Conservation (phyloP, 2,329 filamentous ascomycete genomes). For the Conoideocrella luteorostrata region DNA sequence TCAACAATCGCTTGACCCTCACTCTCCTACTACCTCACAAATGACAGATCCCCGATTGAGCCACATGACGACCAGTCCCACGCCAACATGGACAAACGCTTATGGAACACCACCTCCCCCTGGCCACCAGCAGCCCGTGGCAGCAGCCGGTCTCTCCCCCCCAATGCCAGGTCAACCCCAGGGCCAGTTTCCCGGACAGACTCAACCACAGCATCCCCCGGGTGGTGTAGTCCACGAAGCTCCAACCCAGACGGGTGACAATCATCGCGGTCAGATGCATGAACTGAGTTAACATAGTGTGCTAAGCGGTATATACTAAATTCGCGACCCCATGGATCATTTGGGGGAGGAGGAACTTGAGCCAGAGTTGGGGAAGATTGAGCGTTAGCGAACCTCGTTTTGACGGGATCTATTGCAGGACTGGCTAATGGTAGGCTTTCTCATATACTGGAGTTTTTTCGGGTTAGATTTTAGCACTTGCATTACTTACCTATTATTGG, state of each 20-base stretch:
- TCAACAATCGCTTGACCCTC: slow-evolving; percentile 9
- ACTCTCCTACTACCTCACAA: slow-evolving; percentile 11
- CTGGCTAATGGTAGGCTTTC: no score
- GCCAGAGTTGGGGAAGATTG: no score
- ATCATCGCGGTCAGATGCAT: slow-evolving; percentile 33
- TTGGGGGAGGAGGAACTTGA: no score
- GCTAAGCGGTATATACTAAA: background rate
- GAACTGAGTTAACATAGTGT: slow-evolving; percentile 25
- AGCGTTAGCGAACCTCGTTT: background rate
- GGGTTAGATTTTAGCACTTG: slow-evolving; percentile 8
- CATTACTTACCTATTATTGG: no score
- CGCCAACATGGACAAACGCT: slow-evolving; percentile 13
- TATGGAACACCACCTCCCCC: slow-evolving; percentile 13
- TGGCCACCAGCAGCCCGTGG: slow-evolving; percentile 15
- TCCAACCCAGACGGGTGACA: slow-evolving; percentile 26
- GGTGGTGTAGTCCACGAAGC: slow-evolving; percentile 26
- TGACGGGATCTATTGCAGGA: background rate
- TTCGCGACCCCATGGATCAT: no score
- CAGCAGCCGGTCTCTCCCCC: slow-evolving; percentile 19
- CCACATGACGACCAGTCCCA: slow-evolving; percentile 14
- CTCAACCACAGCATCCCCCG: background rate
- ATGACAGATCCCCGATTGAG: slow-evolving; percentile 15
- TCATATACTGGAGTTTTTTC: slow-evolving; percentile 12
- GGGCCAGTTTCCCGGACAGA: background rate
- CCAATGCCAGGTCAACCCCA: background rate